These are phyloP conservation scores for Sugiyamaella sp. DNA, from an alignment of 1,139 yeast species.

Conservation along the genomic window DNA sequence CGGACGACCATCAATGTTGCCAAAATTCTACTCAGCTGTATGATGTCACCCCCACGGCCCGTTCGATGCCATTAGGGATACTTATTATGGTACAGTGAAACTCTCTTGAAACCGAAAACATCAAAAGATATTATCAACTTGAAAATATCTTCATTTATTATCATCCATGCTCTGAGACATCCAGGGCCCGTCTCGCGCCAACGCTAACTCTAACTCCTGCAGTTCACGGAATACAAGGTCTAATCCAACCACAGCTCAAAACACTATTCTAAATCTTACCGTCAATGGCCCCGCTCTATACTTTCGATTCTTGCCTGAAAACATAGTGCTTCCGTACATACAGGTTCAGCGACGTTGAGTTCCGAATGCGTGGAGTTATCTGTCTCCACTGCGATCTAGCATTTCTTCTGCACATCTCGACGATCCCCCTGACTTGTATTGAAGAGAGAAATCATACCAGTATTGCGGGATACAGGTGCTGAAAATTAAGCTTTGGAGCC, in stretches of 20 bases:
- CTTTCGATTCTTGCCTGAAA: background rate
- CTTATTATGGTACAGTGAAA: background rate
- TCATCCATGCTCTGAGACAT: background rate
- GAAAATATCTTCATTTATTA: no score
- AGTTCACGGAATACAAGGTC: background rate
- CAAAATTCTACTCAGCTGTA: no score
- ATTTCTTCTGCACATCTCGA: background rate
- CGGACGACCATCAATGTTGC: no score
- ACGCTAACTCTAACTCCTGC: background rate
- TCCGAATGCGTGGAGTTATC: background rate
- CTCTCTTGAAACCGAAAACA: no score
- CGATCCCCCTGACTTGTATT: background rate
- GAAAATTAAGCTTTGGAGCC: background rate
- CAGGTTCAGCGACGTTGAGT: background rate
- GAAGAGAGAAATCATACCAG: background rate
- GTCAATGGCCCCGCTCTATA: background rate
- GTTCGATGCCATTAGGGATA: no score
- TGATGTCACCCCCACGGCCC: no score
- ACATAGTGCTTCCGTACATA: slow-evolving; percentile 1
- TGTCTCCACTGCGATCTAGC: background rate
- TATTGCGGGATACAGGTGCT: background rate
- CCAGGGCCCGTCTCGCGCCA: background rate
- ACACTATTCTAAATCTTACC: background rate
- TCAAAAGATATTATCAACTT: no score
- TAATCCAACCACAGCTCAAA: background rate